phyloP scores from a whole-genome alignment of 2,329 filamentous ascomycete genomes.

The Xylaria sp. region DNA sequence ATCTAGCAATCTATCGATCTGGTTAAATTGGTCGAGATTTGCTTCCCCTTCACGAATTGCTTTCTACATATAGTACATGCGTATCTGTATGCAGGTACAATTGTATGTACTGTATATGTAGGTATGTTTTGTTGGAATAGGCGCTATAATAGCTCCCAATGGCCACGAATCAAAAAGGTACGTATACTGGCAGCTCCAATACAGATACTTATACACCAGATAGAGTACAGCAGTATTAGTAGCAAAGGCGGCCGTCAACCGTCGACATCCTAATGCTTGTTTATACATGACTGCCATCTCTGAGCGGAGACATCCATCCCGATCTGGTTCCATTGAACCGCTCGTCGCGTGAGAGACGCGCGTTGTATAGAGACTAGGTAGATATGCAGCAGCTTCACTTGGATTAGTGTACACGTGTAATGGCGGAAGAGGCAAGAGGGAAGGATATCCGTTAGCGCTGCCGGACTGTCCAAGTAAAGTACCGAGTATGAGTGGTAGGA shows the following conservation, averaged over 20 bases:
- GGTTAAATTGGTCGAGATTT: slow-evolving; percentile 16
- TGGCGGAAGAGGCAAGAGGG: slow-evolving; percentile 9
- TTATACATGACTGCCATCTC: too few relatives aligned
- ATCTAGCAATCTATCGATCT: slow-evolving; percentile 8
- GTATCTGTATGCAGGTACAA: too few relatives aligned
- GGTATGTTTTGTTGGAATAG: not conserved
- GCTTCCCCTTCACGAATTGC: not conserved
- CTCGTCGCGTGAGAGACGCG: slow-evolving; percentile 7
- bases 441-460: slow-evolving; percentile 10
- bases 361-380: slow-evolving; percentile 3
- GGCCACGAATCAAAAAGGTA: too few relatives aligned
- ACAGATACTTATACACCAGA: too few relatives aligned
- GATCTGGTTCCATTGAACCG: not conserved
- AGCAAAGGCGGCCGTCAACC: too few relatives aligned
- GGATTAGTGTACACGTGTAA: not conserved
- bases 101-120: too few relatives aligned
- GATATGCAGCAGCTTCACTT: slow-evolving; percentile 1
- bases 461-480: not conserved
- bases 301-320: slow-evolving; percentile 15
- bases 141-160: not conserved
- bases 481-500: not conserved
- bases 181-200: too few relatives aligned
- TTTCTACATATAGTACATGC: not conserved
- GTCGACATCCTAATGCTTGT: too few relatives aligned
- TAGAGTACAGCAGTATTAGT: too few relatives aligned